Conservation (phyloP, 164 flowering plant genomes). For the Hamamelis virginiana region DNA sequence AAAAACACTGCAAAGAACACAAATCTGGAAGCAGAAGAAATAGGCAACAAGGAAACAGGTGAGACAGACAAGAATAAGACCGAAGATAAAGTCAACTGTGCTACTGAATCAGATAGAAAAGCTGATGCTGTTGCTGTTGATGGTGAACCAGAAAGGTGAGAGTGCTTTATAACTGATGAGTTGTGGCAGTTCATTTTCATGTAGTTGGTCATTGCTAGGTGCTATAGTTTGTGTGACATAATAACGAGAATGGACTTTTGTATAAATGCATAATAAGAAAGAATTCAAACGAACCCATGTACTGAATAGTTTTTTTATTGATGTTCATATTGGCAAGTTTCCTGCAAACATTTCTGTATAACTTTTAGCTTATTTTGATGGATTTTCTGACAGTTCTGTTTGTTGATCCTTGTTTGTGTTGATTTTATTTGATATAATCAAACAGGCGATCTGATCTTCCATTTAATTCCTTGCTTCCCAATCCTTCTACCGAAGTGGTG, state of each 20-base stretch:
- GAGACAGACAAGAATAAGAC: neutral
- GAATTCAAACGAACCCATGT: neutral
- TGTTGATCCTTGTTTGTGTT: neutral
- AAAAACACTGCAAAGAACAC: neutral
- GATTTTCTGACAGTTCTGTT: neutral
- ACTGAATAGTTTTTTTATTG: neutral
- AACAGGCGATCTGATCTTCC: conserved; percentile 7
- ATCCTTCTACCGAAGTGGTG: conserved; percentile 9
- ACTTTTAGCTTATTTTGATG: neutral
- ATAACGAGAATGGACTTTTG: neutral
- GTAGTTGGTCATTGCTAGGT: no score
- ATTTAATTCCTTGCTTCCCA: neutral
- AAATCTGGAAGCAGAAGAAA: neutral
- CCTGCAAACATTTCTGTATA: no score
- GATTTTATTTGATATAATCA: neutral
- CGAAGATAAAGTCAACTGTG: neutral
- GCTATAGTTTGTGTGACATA: no score
- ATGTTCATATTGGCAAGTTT: neutral
- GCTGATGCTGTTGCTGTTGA: neutral
- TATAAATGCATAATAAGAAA: neutral
- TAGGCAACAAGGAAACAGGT: conserved; percentile 1
- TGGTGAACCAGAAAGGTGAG: conserved; percentile 20
- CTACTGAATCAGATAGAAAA: neutral
- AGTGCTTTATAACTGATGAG: neutral
- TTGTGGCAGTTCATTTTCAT: no score